Conservation (phyloP, 169 alveolate species). For the Plasmodium gaboni region DNA sequence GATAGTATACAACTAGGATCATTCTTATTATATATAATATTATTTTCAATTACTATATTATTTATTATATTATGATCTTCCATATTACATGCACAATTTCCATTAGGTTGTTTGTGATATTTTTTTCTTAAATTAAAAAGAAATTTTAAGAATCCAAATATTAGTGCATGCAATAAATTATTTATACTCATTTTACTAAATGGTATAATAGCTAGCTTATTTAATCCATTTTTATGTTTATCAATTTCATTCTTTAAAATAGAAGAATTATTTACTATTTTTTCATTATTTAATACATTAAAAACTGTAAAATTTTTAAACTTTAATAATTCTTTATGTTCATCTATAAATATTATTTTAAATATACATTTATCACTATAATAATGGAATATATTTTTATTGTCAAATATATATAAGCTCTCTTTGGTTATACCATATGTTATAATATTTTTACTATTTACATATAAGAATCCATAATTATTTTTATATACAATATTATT, state of each 20-base stretch:
- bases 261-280: conserved; percentile 19
- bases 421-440: conserved; percentile 37
- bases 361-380: conserved; percentile 61
- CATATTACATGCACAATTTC: conserved; percentile 19
- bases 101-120: conserved; percentile 34
- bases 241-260: conserved; percentile 35
- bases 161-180: conserved; percentile 38
- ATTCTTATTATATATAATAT: neutral
- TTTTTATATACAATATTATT: conserved; percentile 49
- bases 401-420: conserved; percentile 49
- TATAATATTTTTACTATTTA: conserved; percentile 56
- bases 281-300: conserved; percentile 61
- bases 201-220: conserved; percentile 58
- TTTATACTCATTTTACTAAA: conserved; percentile 63
- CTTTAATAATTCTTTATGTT: conserved; percentile 14
- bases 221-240: conserved; percentile 57
- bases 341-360: conserved; percentile 50
- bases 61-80: neutral
- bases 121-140: conserved; percentile 62
- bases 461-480: conserved; percentile 12
- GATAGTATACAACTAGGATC: neutral
- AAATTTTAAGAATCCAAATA: conserved; percentile 64
- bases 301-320: conserved; percentile 30
- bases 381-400: conserved; percentile 62
- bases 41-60: neutral